These are phyloP conservation scores for Stevia rebaudiana DNA, from an alignment of 140 eudicot species.

Conservation along the genomic window DNA sequence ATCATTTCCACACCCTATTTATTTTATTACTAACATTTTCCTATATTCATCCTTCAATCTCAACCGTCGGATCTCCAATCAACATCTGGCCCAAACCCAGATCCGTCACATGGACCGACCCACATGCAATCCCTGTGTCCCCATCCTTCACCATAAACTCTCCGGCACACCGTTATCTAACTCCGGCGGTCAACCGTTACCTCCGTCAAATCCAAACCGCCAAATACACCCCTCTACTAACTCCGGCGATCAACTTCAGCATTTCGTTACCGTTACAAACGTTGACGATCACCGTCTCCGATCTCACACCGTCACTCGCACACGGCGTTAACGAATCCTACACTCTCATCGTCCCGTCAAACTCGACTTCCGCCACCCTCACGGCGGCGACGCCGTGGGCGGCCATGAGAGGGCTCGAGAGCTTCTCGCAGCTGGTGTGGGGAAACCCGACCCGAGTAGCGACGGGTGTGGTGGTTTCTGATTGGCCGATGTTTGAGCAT, in stretches of 20 bases:
- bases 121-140: constrained; percentile 51
- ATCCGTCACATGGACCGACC: constrained; percentile 49
- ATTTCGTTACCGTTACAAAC: constrained; percentile 37
- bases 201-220: constrained; percentile 41
- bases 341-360: constrained; percentile 47
- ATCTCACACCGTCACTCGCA: constrained; percentile 34
- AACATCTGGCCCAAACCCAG: constrained; percentile 82
- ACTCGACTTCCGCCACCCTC: constrained; percentile 30
- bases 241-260: constrained; percentile 33
- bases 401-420: constrained; percentile 93
- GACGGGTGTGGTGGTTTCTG: constrained; percentile 48
- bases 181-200: constrained; percentile 63
- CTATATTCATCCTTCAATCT: constrained; percentile 6
- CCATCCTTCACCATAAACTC: constrained; percentile 44
- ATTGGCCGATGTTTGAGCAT: constrained; percentile 51
- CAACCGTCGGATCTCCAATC: constrained; percentile 48
- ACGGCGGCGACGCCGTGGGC: constrained; percentile 74
- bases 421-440: constrained; percentile 79
- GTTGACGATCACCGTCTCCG: constrained; percentile 35
- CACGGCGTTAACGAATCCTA: constrained; percentile 76
- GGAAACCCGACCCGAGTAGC: constrained; percentile 42
- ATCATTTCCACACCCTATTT: not conserved
- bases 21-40: not conserved
- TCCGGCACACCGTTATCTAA: constrained; percentile 46
- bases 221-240: constrained; percentile 44